Evolutionary conservation across 1,284 basidiomycete species (phyloP), one percentile per base, ranked within the genome.

Genomic region (Termitomyces sp.): DNA sequence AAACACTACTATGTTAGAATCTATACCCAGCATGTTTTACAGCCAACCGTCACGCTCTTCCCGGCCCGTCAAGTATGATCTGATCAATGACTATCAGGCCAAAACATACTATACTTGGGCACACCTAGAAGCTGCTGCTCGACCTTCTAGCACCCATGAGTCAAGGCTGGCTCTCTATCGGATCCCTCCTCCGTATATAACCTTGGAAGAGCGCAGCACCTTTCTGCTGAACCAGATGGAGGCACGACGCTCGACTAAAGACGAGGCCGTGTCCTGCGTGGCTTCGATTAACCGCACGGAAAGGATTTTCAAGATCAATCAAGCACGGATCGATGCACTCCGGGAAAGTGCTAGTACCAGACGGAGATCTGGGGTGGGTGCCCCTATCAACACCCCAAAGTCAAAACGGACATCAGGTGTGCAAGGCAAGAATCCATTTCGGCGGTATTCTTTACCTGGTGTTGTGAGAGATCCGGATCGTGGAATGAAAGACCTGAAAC

Each of bases 151-250:
- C 26, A 21, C 13, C 3, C 42, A 58, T 17, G 64, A 68, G 39
- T 60, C 68, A 19, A 58, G 61, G 12, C 65, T 78, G 24, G 75
- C 74, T 68, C 73, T 82, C 19, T 78, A 71, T 60, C 76, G 80
- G 6, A 55, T 64, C 1, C 64, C 64, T 36, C 61, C 62, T 12
- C 39, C 60, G n/a, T 64, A 63, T 63, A 48, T 24, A 43, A n/a
- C 21, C 3, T 44, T 64, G 41, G 58, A 59, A 21, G 39, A 45
- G 24, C 26, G 34, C 21, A 52, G 46, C 47, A 31, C 40, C n/a
- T 21, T 19, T n/a, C 33, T 54, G 38, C 51, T 31, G 17, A 49
- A 42, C 9, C 39, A 42, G 36, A 34, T n/a, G 9, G 39, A 48
- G 3, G 31, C 34, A 26, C 54, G 47, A 42, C 12, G 43, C 9